Base-by-base conservation (phyloP, 208 protist genomes). In the Acanthamoeba royreba region DNA sequence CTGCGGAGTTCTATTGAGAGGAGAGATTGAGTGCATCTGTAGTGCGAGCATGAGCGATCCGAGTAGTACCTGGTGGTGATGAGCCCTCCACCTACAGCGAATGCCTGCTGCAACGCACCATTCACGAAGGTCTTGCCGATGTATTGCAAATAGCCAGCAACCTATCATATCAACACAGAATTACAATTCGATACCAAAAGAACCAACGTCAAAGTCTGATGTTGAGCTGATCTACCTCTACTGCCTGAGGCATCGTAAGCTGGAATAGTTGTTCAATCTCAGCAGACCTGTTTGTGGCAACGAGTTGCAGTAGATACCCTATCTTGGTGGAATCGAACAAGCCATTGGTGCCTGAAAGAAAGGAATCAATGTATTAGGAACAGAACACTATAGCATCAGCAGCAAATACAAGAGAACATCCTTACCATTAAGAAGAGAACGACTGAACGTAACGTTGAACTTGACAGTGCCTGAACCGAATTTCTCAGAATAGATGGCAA, bases 61-160 rank as follows among this genome's bases (percentile, higher is more conserved):
- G n/a, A n/a, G n/a, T 8, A 8, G n/a, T 86, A 86, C 77, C 22
- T 53, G 13, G 81, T 88, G 81, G 81, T 88, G 52, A 88, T 61
- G 35, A 88, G 52, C 2, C 81, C 81, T 7, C 81, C 81, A 31
- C 81, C 81, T 19, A 47, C 81, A 17, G 81, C 81, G 19, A 88
- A 88, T 31, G 45, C 52, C 49, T 66, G 81, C n/a, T 42, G 40
- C 81, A 88, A 47, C 33, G 81, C 52, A 31, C 33, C 17, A 4
- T 88, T 47, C 1, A 88, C 81, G 45, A 61, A 88, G 1, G 81
- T 88, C 13, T 55, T 2, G 45, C 81, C 81, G 25, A 88, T 42
- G 33, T 88, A 88, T 7, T 3, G 1, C 31, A 88, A 28, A 38
- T 88, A 88, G 0, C 19, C 17, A 47, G 81, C 81, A 9, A 88